These are phyloP conservation scores for Phytopythium vexans DNA, from an alignment of 352 stramenopile genomes.

Conservation along the genomic window DNA sequence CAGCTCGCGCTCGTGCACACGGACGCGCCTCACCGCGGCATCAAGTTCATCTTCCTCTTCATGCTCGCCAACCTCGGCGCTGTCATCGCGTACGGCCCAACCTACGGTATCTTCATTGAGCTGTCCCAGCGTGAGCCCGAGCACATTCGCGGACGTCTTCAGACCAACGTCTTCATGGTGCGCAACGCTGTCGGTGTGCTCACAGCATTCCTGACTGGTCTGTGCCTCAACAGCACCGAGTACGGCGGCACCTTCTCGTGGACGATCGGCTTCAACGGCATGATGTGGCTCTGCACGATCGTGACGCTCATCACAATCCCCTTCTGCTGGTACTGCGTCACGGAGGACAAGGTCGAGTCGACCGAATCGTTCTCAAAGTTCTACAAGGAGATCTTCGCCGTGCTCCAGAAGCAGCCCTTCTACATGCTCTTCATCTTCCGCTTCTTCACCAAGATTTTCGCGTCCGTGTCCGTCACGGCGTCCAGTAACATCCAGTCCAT, in stretches of 20 bases:
- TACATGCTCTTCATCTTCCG: slow-evolving; percentile 26
- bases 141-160: slow-evolving; percentile 25
- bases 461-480: slow-evolving; percentile 14
- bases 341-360: slow-evolving; percentile 20
- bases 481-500: slow-evolving; percentile 19
- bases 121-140: slow-evolving; percentile 28
- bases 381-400: slow-evolving; percentile 24
- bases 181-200: slow-evolving; percentile 16
- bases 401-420: slow-evolving; percentile 28
- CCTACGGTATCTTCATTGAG: slow-evolving; percentile 43
- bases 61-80: slow-evolving; percentile 57
- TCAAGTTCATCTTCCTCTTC: slow-evolving; percentile 46
- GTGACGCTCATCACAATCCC: slow-evolving; percentile 19
- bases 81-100: slow-evolving; percentile 51
- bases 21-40: slow-evolving; percentile 17
- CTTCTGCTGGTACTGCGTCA: slow-evolving; percentile 31
- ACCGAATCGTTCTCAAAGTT: slow-evolving; percentile 14
- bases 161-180: slow-evolving; percentile 32
- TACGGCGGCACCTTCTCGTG: slow-evolving; percentile 45
- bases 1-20: slow-evolving; percentile 22
- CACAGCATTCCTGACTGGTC: slow-evolving; percentile 30
- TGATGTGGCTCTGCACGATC: slow-evolving; percentile 28
- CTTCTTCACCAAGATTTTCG: slow-evolving; percentile 31
- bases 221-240: slow-evolving; percentile 33
- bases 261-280: slow-evolving; percentile 31